Evolutionary conservation across 2,329 filamentous ascomycete species (phyloP).

Genomic region (Talaromyces sp.): DNA sequence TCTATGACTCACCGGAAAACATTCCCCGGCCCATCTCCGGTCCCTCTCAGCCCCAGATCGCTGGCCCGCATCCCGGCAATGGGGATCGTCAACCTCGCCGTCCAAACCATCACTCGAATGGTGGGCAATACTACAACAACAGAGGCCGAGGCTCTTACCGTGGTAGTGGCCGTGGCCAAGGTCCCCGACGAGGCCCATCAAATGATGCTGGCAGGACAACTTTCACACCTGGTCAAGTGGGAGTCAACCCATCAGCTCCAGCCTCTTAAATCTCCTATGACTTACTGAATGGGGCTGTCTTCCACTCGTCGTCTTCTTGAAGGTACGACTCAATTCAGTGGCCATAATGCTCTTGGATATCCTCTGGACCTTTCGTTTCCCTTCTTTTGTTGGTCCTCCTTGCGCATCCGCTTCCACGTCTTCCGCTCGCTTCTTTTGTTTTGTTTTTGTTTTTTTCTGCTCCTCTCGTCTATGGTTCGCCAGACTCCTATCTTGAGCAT

Average conservation of each 20-base stretch:
- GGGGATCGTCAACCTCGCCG: conserved; percentile 38
- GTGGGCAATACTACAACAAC: conserved; percentile 41
- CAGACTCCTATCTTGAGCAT: background rate
- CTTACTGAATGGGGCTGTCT: background rate
- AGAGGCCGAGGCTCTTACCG: conserved; percentile 47
- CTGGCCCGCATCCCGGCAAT: conserved; percentile 25
- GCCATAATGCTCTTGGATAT: background rate
- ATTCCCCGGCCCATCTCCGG: conserved; percentile 81
- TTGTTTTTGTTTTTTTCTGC: background rate
- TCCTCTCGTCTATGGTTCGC: background rate
- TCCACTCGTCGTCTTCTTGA: background rate
- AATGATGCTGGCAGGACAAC: conserved; percentile 34
- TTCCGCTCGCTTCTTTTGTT: background rate
- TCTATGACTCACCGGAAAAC: conserved; percentile 93
- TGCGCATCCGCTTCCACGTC: background rate
- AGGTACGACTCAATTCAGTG: background rate
- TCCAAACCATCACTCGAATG: conserved; percentile 35
- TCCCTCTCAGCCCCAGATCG: conserved; percentile 40
- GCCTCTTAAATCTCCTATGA: conserved; percentile 27
- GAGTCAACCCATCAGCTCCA: conserved; percentile 34
- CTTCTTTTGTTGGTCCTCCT: background rate
- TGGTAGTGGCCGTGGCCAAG: conserved; percentile 48
- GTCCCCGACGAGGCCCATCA: conserved; percentile 43
- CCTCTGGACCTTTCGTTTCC: background rate
- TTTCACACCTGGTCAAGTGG: conserved; percentile 30